Evolutionary conservation across 768 basidiomycete genomes (phyloP), one percentile per base, ranked within the genome.

Genomic region (Rhodotorula paludigena): DNA sequence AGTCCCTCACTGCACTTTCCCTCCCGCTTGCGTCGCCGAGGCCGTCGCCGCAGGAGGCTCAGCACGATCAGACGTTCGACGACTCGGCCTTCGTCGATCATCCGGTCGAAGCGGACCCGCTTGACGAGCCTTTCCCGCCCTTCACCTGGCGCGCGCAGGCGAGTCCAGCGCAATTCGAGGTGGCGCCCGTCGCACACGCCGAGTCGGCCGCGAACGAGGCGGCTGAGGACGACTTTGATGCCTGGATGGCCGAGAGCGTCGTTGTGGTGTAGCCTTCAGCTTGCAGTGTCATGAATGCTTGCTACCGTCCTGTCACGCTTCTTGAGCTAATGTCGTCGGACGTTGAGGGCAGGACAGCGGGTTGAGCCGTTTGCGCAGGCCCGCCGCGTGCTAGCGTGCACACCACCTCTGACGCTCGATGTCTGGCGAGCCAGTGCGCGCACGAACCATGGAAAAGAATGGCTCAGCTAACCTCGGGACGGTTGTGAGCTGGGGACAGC

Each of bases 211-310:
- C 23, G 48, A 33, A 25, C 36, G 30, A 9, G 14, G 23, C 36
- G 35, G 58, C 59, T 25, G 57, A 68, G 10, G 67, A 68, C 45
- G 52, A 68, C 11, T 54, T 68, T 33, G 57, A 49, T 30, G 64
- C 49, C 23, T 70, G 69, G 69, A 32, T 70, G 16, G 49, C 28
- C 30, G 14, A 42, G 57, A 59, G 62, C 39, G 69, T 70, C 21
- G 28, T 59, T 1, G 30, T 70, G 15, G 38, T 57, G 36, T 57
- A 18, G 30, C 28, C 35, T 32, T 33, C 42, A 1, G 2, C n/a
- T 41, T 5, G 36, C 9, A 10, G 35, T 18, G 55, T 33, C 21
- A 53, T 25, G 35, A 14, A 36, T 20, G 20, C 36, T 42, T 25
- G 44, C 23, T 11, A 10, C 44, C 5, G 20, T 25, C 10, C n/a